A percentile compares a stretch with the other conserved stretches of the same genome.
phyloP scores from a whole-genome alignment of 2,329 filamentous ascomycete genomes.

The Calonectria multiphialidica region DNA sequence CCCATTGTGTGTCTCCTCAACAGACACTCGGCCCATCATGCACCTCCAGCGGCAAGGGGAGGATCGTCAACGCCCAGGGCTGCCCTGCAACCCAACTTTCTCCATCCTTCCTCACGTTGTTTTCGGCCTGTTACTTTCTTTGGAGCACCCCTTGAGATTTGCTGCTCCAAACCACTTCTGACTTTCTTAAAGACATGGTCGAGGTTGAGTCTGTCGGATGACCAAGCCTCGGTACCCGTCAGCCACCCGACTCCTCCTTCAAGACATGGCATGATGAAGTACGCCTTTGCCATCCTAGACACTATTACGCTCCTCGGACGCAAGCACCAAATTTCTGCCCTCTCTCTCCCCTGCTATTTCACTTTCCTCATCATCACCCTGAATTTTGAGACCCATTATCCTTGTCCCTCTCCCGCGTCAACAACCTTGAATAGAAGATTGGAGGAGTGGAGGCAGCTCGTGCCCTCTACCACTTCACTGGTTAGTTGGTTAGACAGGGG shows the following conservation, averaged over 20 bases:
- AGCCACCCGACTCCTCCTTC: constrained; percentile 32
- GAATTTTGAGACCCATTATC: constrained; percentile 19
- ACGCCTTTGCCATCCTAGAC: background rate
- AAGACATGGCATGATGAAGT: constrained; percentile 12
- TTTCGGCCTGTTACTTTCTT: constrained; percentile 10
- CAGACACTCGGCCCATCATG: constrained; percentile 33
- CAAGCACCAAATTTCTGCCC: constrained; percentile 27
- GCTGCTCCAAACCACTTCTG: background rate
- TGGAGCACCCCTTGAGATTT: background rate
- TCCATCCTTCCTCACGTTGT: background rate
- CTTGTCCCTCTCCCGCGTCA: constrained; percentile 34
- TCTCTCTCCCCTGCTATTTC: constrained; percentile 18
- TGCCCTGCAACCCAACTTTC: constrained; percentile 13
- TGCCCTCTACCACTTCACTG: background rate
- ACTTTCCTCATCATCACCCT: constrained; percentile 19
- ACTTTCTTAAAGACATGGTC: constrained; percentile 11
- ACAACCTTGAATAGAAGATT: constrained; percentile 21
- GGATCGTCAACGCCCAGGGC: constrained; percentile 12
- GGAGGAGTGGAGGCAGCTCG: background rate
- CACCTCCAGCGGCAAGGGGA: constrained; percentile 26
- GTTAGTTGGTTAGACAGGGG: constrained; percentile 4
- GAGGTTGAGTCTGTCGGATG: constrained; percentile 10
- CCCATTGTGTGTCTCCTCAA: constrained; percentile 30
- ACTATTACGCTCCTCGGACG: background rate
- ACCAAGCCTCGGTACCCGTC: constrained; percentile 32